Evolutionary conservation across 164 flowering plant genomes (phyloP).

Genomic region (Magnolia kwangsiensis): DNA sequence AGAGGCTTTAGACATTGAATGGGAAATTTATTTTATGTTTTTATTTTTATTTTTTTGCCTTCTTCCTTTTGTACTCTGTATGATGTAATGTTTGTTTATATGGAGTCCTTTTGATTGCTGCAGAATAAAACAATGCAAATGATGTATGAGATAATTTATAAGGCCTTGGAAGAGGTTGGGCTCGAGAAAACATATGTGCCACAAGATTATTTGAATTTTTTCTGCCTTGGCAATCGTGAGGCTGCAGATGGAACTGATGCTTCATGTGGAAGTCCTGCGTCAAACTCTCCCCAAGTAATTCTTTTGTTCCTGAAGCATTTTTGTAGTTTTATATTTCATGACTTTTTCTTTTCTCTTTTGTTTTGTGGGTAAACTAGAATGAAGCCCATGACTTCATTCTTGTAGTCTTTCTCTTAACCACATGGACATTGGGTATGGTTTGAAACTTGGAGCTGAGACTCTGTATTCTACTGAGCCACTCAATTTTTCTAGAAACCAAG

Average conservation of each 20-base stretch:
- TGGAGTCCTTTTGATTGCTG: conserved; percentile 18
- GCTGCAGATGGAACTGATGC: conserved; percentile 33
- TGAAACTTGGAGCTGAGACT: too few species aligned
- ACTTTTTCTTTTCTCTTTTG: neutral
- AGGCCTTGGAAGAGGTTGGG: conserved; percentile 86
- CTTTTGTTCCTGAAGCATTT: neutral
- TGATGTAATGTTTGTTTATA: neutral
- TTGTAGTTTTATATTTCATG: neutral
- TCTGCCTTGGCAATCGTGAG: conserved; percentile 94
- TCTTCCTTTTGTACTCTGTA: neutral
- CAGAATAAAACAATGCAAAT: conserved; percentile 99
- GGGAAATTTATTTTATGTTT: too few species aligned
- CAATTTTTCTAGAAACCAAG: too few species aligned
- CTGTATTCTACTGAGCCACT: too few species aligned
- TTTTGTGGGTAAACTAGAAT: too few species aligned
- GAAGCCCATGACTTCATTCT: too few species aligned
- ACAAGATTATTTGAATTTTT: conserved; percentile 87
- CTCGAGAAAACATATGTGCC: conserved; percentile 72
- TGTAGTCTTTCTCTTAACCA: too few species aligned
- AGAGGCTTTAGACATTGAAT: too few species aligned
- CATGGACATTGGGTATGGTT: too few species aligned
- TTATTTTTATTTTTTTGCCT: neutral
- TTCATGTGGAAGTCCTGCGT: conserved; percentile 36
- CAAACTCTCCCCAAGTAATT: conserved; percentile 72
- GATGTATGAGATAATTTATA: conserved; percentile 94